A percentile compares a stretch with the other conserved stretches of the same genome.
Conservation (phyloP, 805 yeast species). For the Nakazawaea anatomiae region DNA sequence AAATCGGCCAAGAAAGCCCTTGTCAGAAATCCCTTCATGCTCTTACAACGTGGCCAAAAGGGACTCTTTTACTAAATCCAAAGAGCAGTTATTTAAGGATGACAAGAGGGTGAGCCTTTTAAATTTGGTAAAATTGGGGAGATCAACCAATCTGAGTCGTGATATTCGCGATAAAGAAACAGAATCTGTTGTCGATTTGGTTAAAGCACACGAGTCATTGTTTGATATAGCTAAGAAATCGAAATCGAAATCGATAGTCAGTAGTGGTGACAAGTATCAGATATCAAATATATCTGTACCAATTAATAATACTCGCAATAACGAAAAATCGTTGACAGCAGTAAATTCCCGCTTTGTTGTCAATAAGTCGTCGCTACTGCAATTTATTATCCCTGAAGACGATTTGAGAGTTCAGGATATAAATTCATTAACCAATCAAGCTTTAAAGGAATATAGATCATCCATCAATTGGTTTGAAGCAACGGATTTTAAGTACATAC, state of each 20-base stretch:
- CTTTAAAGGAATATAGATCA: not conserved
- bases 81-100: not conserved
- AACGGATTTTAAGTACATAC: conserved; percentile 1
- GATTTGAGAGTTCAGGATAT: not conserved
- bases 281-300: too few relatives aligned
- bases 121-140: not conserved
- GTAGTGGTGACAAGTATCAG: too few relatives aligned
- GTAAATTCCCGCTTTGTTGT: too few relatives aligned
- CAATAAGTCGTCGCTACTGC: not conserved
- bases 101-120: not conserved
- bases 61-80: not conserved
- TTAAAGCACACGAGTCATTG: not conserved
- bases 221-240: not conserved
- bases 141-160: too few relatives aligned
- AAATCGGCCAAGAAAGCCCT: not conserved
- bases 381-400: not conserved
- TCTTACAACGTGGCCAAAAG: not conserved
- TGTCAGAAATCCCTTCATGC: not conserved
- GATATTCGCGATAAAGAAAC: not conserved
- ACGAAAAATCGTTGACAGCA: too few relatives aligned
- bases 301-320: too few relatives aligned
- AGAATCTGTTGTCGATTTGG: not conserved
- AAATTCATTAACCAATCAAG: not conserved
- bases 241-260: not conserved
- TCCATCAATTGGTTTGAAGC: conserved; percentile 4